A percentile compares a stretch with the other conserved stretches of the same genome.
phyloP scores from a whole-genome alignment of 352 stramenopile species.

The Globisporangium radiosum region DNA sequence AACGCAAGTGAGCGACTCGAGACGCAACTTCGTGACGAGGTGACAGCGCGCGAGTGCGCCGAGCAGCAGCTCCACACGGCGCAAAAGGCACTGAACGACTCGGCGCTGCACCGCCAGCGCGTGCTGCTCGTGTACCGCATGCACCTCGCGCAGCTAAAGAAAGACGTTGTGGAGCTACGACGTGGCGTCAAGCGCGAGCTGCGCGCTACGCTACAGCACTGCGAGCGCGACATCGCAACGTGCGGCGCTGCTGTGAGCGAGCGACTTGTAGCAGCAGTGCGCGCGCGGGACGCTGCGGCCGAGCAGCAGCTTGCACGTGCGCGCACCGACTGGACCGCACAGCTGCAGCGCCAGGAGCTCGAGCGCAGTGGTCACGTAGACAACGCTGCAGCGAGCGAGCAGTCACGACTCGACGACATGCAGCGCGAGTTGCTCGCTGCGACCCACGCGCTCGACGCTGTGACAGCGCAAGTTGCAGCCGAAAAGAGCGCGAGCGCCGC shows the following conservation, averaged over 20 bases:
- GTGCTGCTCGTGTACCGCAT: constrained; percentile 21
- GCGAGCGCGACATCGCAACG: constrained; percentile 24
- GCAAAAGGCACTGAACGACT: constrained; percentile 19
- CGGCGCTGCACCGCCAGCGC: constrained; percentile 21
- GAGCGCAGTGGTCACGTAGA: constrained; percentile 39
- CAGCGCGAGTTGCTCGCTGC: constrained; percentile 35
- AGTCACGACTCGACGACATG: constrained; percentile 49
- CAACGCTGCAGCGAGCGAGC: constrained; percentile 41
- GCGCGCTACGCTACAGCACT: constrained; percentile 19
- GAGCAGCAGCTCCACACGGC: constrained; percentile 11
- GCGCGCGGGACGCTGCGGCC: constrained; percentile 15
- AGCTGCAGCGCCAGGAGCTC: constrained; percentile 39
- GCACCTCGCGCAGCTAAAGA: constrained; percentile 21
- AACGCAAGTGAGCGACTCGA: constrained; percentile 51
- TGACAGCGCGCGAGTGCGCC: constrained; percentile 17
- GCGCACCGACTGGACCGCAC: constrained; percentile 34
- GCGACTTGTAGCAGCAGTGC: constrained; percentile 15
- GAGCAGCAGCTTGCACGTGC: constrained; percentile 27
- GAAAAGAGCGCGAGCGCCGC: constrained; percentile 22
- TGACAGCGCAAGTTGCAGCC: constrained; percentile 16
- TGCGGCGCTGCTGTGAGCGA: constrained; percentile 21
- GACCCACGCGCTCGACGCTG: constrained; percentile 24
- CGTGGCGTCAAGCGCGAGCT: constrained; percentile 27
- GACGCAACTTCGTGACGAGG: constrained; percentile 27
- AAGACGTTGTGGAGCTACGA: constrained; percentile 26